Base-by-base conservation (phyloP, 805 yeast species). In the Saccharomycopsis selenospora region DNA sequence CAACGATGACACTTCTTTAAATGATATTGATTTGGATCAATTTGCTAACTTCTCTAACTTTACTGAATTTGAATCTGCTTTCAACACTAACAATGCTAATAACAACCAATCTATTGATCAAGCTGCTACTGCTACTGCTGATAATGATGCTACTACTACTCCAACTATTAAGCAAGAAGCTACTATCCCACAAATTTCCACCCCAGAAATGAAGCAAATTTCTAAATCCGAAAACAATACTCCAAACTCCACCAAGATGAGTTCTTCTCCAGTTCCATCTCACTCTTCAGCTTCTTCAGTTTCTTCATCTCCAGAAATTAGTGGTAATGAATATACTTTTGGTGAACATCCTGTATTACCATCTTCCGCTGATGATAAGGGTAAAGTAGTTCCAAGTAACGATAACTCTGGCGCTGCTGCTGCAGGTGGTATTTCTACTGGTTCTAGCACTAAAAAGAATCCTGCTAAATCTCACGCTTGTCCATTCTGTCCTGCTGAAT, bases 371-470 rank as follows among this genome's bases (percentile, higher is more conserved):
- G 54, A 46, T n/a, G 47, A 45, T 13, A 46, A 48, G 20, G 47
- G 40, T 20, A 42, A 28, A 3, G 47, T 41, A 17, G 48, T 29
- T 14, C 41, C 40, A 4, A 14, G 6, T 18, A 14, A 14, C 14
- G 14, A 40, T 22, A 18, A 14, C 5, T 30, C 41, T 26, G 20
- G 22, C 18, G 26, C 23, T 22, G 17, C 40, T 36, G 41, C 49
- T 80, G 67, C 60, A n/a, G n/a, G n/a, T n/a, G n/a, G n/a, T n/a
- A n/a, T n/a, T n/a, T n/a, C n/a, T n/a, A n/a, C n/a, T 87, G 81
- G 64, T 77, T 86, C 50, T 86, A 26, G 85, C 95, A 4, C 96
- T 85, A 64, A 79, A 79, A 62, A 77, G 89, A 1, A 84, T 88
- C 14, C 96, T 85, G 62, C 64, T 82, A 44, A 79, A 80, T 47